Evolutionary conservation across 1,139 yeast genomes (phyloP), one percentile per base, ranked within the genome.

Genomic region (Kodamaea sp.): DNA sequence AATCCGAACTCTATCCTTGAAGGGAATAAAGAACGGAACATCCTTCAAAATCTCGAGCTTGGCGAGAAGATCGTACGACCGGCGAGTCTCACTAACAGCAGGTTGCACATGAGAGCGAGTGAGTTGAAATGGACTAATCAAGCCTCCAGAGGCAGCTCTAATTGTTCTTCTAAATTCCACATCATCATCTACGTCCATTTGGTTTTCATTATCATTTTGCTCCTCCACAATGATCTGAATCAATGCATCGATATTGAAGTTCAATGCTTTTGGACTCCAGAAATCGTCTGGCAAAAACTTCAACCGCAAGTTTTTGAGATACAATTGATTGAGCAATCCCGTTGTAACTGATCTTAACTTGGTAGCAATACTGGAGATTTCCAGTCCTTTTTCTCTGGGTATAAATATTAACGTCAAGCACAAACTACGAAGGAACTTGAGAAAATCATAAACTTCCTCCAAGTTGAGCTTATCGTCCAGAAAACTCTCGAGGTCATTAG

Each of bases 11-110:
- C 98, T 68, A 25, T 77, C 75, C 16, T 74, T 71, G 55, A 92
- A 92, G 0, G 87, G 79, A 14, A 90, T 68, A 59, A 88, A 83
- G 53, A 85, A 90, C 1, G 98, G 97, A 3, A 81, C 65, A 34
- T 77, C 73, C 3, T 76, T 69, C 26, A 87, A 67, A 1, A 89
- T 64, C 34, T 79, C 75, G 29, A 76, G 43, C 42, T 53, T 66
- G 28, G 55, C 22, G 5, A 22, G 7, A 5, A 34, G 7, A 10
- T 34, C 41, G 2, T 37, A 10, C 5, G 39, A 13, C 21, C 34
- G 11, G 8, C 25, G 20, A 10, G 28, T 19, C 7, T 19, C 23
- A n/a, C n/a, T n/a, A n/a, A n/a, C n/a, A n/a, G n/a, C n/a, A n/a
- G n/a, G n/a, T n/a, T n/a, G n/a, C n/a, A n/a, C n/a, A n/a, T n/a